Base-by-base conservation (phyloP, 2,329 filamentous ascomycete species). In the Pezicula radicicola region DNA sequence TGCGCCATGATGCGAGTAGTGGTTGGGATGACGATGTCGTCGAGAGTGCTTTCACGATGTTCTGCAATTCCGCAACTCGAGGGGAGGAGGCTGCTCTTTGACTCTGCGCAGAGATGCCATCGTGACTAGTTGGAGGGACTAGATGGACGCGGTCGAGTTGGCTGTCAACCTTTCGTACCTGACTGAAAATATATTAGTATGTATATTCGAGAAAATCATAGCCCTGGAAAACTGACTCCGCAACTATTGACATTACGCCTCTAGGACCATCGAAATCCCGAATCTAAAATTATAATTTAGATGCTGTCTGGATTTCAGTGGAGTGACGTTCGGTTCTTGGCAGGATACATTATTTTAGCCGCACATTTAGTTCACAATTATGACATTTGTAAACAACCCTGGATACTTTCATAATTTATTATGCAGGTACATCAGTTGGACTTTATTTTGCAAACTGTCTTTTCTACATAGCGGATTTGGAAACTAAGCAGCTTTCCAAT, bases 21-120 rank as follows among this genome's bases (percentile, higher is more conserved):
- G 83, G 74, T 48, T 80, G 78, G 5, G 85, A 82, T 3, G 83
- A 81, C 1, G 86, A 82, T 2, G 83, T 83, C 4, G 86, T 83
- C 18, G 89, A 92, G 13, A 96, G 72, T 3, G 83, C 75, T 68
- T 87, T 86, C 62, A 89, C 81, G 50, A 91, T 80, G 52, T 72
- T 74, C 58, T 91, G 79, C 37, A 95, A 73, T 49, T 84, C 76
- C 67, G 81, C 72, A 60, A 86, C 72, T 48, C 82, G 72, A 25
- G 79, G 75, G 18, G 77, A 78, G 53, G 62, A 57, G 55, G 78
- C 70, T 58, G 64, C 46, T 62, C 55, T 55, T 10, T 54, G 56
- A 36, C 43, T 60, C 35, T 60, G 54, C 13, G 58, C 49, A 7
- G 57, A 55, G 50, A 61, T 68, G 27, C 57, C 69, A 47, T 74